These are phyloP conservation scores for Agaricus sinodeliciosus DNA, from an alignment of 768 basidiomycete genomes.

Conservation along the genomic window DNA sequence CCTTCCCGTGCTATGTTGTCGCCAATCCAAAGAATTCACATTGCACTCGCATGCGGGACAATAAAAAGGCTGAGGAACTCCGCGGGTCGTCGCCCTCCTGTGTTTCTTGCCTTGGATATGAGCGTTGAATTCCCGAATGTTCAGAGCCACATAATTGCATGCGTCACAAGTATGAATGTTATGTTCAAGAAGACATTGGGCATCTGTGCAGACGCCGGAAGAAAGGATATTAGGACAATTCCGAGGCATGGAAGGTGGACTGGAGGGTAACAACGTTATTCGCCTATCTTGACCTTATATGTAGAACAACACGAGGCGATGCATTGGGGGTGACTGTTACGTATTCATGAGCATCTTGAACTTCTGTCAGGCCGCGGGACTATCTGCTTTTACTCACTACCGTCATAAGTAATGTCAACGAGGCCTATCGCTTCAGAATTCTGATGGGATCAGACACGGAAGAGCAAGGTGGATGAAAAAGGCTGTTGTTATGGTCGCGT, in stretches of 20 bases:
- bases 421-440: neutral
- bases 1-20: neutral
- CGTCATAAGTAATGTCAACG: neutral
- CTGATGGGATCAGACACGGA: neutral
- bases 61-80: constrained; percentile 23
- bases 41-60: constrained; percentile 9
- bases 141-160: constrained; percentile 29
- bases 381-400: too few relatives aligned
- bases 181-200: constrained; percentile 26
- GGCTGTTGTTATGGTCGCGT: too few relatives aligned
- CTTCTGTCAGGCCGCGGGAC: neutral
- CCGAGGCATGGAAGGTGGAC: neutral
- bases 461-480: neutral
- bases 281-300: neutral
- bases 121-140: constrained; percentile 13
- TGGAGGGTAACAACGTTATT: neutral
- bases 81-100: constrained; percentile 1
- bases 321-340: neutral
- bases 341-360: neutral
- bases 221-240: constrained; percentile 33
- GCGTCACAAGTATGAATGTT: constrained; percentile 32
- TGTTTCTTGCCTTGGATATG: constrained; percentile 20
- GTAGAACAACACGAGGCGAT: neutral
- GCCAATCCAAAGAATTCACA: neutral
- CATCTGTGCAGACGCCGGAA: constrained; percentile 26